Conservation (phyloP, 495 filamentous ascomycete species). For the Stereocaulon alpinum region DNA sequence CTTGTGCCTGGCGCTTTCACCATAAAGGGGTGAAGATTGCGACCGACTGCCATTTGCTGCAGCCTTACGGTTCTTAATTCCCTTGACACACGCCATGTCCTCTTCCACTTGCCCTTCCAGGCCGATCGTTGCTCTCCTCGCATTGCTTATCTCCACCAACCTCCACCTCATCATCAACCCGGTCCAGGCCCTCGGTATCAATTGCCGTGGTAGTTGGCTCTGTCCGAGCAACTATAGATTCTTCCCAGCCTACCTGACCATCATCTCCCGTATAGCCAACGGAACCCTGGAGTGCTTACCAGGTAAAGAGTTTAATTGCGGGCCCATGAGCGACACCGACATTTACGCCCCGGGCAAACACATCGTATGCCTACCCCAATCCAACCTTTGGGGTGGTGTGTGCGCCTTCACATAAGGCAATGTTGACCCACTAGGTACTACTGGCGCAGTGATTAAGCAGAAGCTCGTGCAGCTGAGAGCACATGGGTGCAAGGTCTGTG, state of each 20-base stretch:
- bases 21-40: neutral
- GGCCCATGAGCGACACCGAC: constrained; percentile 2
- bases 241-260: neutral
- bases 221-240: neutral
- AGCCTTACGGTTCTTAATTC: neutral
- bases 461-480: constrained; percentile 3
- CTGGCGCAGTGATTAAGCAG: neutral
- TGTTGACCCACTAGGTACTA: neutral
- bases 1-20: neutral
- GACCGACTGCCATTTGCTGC: neutral
- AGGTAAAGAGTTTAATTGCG: neutral
- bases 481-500: constrained; percentile 16
- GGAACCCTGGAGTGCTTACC: neutral
- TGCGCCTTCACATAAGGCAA: constrained; percentile 14
- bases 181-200: constrained; percentile 5
- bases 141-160: neutral
- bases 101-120: constrained; percentile 1
- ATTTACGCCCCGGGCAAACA: neutral
- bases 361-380: constrained; percentile 10
- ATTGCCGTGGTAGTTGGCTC: constrained; percentile 6
- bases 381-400: neutral
- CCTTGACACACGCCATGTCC: neutral
- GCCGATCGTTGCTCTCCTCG: neutral
- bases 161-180: neutral
- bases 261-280: neutral